These are phyloP conservation scores for Plantago rigida DNA, from an alignment of 305 asterid genomes.

Conservation along the genomic window DNA sequence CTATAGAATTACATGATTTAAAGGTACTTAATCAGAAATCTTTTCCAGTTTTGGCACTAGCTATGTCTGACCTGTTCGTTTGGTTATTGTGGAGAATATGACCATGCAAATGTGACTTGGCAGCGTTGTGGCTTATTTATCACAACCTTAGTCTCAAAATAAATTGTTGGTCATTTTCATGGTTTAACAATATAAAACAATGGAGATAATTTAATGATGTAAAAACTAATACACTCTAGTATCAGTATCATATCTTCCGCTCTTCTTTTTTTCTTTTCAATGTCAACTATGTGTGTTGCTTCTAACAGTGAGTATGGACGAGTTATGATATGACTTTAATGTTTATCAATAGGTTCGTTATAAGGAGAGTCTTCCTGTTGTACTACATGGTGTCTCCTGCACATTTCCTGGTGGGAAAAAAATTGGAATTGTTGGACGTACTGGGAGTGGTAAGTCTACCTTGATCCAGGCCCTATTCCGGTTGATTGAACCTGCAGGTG, in stretches of 20 bases:
- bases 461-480: slow-evolving; percentile 92
- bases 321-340: slow-evolving; percentile 10
- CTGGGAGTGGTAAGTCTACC: slow-evolving; percentile 98
- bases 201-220: no score
- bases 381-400: slow-evolving; percentile 87
- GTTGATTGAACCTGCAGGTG: slow-evolving; percentile 80
- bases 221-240: no score
- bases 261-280: no score
- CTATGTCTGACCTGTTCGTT: background rate
- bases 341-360: slow-evolving; percentile 56
- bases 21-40: slow-evolving; percentile 43
- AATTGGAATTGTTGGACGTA: slow-evolving; percentile 96
- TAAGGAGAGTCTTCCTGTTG: slow-evolving; percentile 91
- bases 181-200: no score
- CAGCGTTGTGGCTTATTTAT: no score
- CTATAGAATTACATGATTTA: slow-evolving; percentile 63
- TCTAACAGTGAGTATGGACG: background rate
- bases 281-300: no score
- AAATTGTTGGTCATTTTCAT: no score
- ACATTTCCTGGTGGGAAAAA: slow-evolving; percentile 90
- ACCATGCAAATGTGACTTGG: no score
- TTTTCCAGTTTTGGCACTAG: slow-evolving; percentile 1
- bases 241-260: no score
- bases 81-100: no score
- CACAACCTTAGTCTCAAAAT: no score